Base-by-base conservation (phyloP, 345 rosid species). In the Eucalyptus pauciflora region DNA sequence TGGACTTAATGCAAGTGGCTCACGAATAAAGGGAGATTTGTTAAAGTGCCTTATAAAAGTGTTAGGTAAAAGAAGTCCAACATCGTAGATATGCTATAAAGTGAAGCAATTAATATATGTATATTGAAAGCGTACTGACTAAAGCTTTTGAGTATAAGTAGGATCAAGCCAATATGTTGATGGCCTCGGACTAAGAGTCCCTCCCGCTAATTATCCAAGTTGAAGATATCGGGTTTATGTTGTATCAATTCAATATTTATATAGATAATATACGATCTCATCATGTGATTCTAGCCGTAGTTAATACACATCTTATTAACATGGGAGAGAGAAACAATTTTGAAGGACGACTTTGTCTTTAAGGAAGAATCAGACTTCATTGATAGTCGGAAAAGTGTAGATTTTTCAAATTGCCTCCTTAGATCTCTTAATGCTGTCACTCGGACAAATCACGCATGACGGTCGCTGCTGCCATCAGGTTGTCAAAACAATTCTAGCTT, bases 271-370 rank as follows among this genome's bases (percentile, higher is more conserved):
- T 10, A 56, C 1, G 1, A 56, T 56, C 29, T 56, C 62, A 8
- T 56, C 62, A 22, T 56, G 29, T 0, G 13, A 56, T 56, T 56
- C 0, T 0, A 13, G 29, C 10, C 0, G 7, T 24, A 24, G 13
- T 56, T 25, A 24, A 56, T 52, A 52, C 58, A 52, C 0, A 0
- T 52, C 58, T 52, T 52, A 52, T 52, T 52, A 18, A 52, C 58
- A 52, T 52, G 58, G 24, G 4, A 52, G 58, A 52, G 25, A 20
- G 58, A 52, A 52, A 52, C 58, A 20, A 52, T 52, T 52, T 52
- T 52, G 58, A 52, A 52, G 24, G 58, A 52, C 1, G 25, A 52
- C 10, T 0, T 20, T 52, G 58, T 52, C 58, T 52, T 52, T 52
- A 52, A 52, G 58, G 58, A 20, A 52, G 58, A 52, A 52, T 52